Evolutionary conservation across 1,139 yeast species (phyloP).

Genomic region (Diutina pseudorugosa): DNA sequence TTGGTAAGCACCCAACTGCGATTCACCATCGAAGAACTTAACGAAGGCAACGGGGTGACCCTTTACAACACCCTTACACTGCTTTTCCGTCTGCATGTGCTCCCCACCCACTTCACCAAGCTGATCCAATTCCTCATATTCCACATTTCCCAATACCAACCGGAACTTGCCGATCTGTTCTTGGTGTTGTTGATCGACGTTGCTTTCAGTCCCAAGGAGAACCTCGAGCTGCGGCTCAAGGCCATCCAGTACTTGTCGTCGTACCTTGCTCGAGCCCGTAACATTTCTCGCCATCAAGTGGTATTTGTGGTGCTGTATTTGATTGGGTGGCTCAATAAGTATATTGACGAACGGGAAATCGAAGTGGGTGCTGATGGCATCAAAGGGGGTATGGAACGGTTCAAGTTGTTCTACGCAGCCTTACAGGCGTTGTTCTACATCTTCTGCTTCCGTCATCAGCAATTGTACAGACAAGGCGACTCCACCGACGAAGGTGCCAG

Average conservation of each 20-base stretch:
- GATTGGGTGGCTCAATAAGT: slow-evolving; percentile 73
- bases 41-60: slow-evolving; percentile 56
- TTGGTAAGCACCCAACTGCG: slow-evolving; percentile 28
- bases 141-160: slow-evolving; percentile 69
- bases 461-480: slow-evolving; percentile 30
- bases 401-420: slow-evolving; percentile 83
- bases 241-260: slow-evolving; percentile 89
- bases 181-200: slow-evolving; percentile 74
- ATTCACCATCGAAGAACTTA: slow-evolving; percentile 39
- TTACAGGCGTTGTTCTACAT: slow-evolving; percentile 86
- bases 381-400: slow-evolving; percentile 60
- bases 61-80: slow-evolving; percentile 66
- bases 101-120: slow-evolving; percentile 89
- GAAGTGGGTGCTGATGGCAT: slow-evolving; percentile 49
- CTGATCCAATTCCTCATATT: slow-evolving; percentile 81
- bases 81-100: slow-evolving; percentile 65
- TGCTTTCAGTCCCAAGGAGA: slow-evolving; percentile 57
- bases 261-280: slow-evolving; percentile 79
- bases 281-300: slow-evolving; percentile 58
- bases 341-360: slow-evolving; percentile 68
- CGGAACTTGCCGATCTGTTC: slow-evolving; percentile 76
- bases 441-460: slow-evolving; percentile 73
- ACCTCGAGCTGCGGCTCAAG: slow-evolving; percentile 66
- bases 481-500: slow-evolving; percentile 8
- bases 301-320: slow-evolving; percentile 69